Evolutionary conservation across 164 flowering plant species (phyloP).

Genomic region (Saururus chinensis): DNA sequence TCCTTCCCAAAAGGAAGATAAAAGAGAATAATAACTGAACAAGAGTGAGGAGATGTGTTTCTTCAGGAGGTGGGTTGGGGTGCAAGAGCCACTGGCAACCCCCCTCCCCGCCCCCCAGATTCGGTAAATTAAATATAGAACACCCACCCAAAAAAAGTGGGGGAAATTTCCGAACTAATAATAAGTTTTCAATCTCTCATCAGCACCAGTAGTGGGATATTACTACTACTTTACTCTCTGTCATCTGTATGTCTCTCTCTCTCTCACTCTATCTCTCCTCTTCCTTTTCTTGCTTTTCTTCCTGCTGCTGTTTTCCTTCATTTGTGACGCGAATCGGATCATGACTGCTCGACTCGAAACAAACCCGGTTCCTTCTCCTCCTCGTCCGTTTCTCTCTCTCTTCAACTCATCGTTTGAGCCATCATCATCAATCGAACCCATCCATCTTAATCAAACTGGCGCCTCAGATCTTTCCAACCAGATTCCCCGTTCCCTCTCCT

Average conservation of each 20-base stretch:
- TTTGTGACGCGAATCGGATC: constrained; percentile 16
- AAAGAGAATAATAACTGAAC: too few relatives aligned
- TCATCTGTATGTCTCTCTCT: constrained; percentile 3
- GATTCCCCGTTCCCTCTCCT: not conserved
- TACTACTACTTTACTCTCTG: constrained; percentile 3
- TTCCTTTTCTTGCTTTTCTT: not conserved
- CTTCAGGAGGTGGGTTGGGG: too few relatives aligned
- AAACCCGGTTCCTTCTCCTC: constrained; percentile 11
- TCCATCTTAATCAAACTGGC: not conserved
- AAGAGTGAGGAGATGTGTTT: too few relatives aligned
- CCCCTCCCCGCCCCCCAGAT: constrained; percentile 13
- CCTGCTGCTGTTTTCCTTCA: constrained; percentile 4
- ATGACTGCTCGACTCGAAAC: too few relatives aligned
- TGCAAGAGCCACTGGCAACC: too few relatives aligned
- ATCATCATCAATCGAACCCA: not conserved
- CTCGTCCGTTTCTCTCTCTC: constrained; percentile 6
- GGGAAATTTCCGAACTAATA: constrained; percentile 1
- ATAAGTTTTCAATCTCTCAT: not conserved
- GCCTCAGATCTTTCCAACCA: not conserved
- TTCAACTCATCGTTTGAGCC: not conserved
- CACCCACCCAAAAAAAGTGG: not conserved
- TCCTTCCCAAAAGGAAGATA: too few relatives aligned
- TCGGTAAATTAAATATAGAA: constrained; percentile 11
- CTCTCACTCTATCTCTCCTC: not conserved
- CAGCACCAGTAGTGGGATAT: constrained; percentile 1